Base-by-base conservation (phyloP, 192 early-diverging fungal species). In the Phycomyces nitens region DNA sequence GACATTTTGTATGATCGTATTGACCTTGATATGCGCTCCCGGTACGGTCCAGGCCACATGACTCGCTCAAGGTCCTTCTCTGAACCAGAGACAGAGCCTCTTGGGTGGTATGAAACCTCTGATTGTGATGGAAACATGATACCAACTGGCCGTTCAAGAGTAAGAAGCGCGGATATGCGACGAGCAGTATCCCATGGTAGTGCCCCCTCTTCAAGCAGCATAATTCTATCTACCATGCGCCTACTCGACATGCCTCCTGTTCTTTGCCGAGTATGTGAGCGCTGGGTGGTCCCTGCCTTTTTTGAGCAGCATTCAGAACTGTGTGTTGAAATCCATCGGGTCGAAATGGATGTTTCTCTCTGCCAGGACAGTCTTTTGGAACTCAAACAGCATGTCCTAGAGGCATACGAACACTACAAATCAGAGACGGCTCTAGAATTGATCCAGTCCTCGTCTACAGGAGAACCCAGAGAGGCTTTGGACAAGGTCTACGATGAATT, bases 211-310 rank as follows among this genome's bases (percentile, higher is more conserved):
- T 55, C 62, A 20, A 52, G 47, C 29, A 51, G 39, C 22, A 10
- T 55, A 2, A 14, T n/a, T 56, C 69, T 29, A 73, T 78, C 77
- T 65, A 78, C 64, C 63, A 80, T 59, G 61, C 59, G 47, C 0
- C 18, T 74, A 21, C 20, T 77, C 1, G 61, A 62, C 21, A 53
- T 80, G 1, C 70, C 73, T 53, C 78, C 82, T 7, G 84, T 85
- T 0, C 76, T 92, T 3, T 94, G 92, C 66, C 82, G 86, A 51
- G 85, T 94, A 23, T 94, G 92, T 58, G 92, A 94, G 60, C 73
- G 84, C 42, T 79, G 72, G 47, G 79, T 91, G 43, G 86, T 90
- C 7, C 82, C 82, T 8, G 62, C 84, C 4, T 80, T 87, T 42
- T 94, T 94, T 71, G 86, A 89, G 65, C 81, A 84, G 65, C 92